Conservation (phyloP, 768 basidiomycete genomes). For the Boletellus ananas region DNA sequence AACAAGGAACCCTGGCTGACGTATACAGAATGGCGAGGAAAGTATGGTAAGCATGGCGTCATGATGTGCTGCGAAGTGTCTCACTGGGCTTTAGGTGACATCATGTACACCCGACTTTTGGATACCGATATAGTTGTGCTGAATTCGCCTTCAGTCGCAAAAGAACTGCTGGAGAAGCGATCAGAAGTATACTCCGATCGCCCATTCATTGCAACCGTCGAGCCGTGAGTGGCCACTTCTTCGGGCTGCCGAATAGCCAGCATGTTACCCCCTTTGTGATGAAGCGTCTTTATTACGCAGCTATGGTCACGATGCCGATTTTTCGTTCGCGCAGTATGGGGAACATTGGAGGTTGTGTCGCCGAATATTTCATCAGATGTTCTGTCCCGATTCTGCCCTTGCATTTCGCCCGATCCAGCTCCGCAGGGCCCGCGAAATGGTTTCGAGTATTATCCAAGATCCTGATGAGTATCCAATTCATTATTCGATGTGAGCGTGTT, state of each 20-base stretch:
- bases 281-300: background rate
- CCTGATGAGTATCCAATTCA: background rate
- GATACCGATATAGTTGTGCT: conserved; percentile 43
- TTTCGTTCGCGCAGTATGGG: background rate
- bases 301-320: conserved; percentile 5
- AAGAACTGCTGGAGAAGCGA: conserved; percentile 44
- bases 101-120: conserved; percentile 46
- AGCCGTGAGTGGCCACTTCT: conserved; percentile 2
- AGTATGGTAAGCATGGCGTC: conserved; percentile 8
- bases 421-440: background rate
- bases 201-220: conserved; percentile 26
- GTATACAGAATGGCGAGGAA: conserved; percentile 5
- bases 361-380: conserved; percentile 6
- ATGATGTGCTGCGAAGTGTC: no score
- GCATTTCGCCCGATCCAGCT: conserved; percentile 6
- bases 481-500: background rate
- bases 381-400: background rate
- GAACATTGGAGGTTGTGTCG: conserved; percentile 2
- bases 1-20: conserved; percentile 5
- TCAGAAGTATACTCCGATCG: conserved; percentile 48
- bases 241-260: background rate
- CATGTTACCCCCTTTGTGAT: no score
- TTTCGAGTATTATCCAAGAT: background rate
- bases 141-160: conserved; percentile 39
- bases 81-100: conserved; percentile 27